Evolutionary conservation across 768 basidiomycete species (phyloP).

Genomic region (Hypholoma sublateritium): DNA sequence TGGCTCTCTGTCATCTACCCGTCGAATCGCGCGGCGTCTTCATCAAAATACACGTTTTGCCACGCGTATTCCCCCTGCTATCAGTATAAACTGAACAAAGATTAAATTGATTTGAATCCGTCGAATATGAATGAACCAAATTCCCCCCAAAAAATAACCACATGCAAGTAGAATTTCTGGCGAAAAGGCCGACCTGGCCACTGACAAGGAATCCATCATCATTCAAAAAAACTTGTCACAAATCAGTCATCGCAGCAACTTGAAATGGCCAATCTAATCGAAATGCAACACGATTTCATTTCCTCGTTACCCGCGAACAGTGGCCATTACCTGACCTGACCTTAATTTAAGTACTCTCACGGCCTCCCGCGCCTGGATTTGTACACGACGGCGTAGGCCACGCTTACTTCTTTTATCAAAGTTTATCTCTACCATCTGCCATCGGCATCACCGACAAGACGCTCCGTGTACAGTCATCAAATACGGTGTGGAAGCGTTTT

Average conservation of each 20-base stretch:
- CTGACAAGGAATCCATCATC: not conserved
- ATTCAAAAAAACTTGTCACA: not conserved
- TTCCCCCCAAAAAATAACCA: not conserved
- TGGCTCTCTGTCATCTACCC: not conserved
- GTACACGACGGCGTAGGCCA: constrained; percentile 1
- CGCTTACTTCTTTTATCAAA: constrained; percentile 8
- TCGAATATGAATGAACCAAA: constrained; percentile 4
- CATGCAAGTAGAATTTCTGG: not conserved
- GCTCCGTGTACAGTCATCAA: not conserved
- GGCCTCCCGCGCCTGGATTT: not conserved
- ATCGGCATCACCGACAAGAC: not conserved
- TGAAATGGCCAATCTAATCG: constrained; percentile 4
- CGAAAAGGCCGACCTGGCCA: not conserved
- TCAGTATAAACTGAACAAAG: constrained; percentile 1
- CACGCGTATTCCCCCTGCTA: constrained; percentile 2
- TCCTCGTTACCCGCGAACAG: constrained; percentile 24
- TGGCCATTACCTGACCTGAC: constrained; percentile 20
- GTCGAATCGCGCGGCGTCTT: constrained; percentile 11
- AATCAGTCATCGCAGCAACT: not conserved
- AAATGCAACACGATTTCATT: constrained; percentile 10
- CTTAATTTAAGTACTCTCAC: constrained; percentile 6
- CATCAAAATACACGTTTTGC: not conserved
- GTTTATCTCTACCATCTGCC: not conserved
- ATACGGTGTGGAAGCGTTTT: not conserved
- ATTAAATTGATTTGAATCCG: not conserved